phyloP scores from a whole-genome alignment of 1,284 basidiomycete genomes.

The Apiotrichum porosum region DNA sequence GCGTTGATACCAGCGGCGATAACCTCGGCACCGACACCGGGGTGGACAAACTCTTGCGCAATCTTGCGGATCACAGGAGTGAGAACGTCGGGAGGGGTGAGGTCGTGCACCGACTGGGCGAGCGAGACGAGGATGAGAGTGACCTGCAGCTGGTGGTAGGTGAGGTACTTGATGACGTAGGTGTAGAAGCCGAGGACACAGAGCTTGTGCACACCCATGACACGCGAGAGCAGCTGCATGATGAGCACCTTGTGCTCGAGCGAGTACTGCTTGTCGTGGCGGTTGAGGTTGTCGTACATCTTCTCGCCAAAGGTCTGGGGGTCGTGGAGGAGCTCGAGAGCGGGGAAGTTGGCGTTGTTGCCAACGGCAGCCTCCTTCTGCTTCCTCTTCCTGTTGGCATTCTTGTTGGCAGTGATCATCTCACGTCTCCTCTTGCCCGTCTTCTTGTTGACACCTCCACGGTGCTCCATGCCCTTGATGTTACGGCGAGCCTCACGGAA shows the following conservation, averaged over 20 bases:
- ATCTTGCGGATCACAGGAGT: conserved; percentile 87
- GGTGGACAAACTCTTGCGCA: conserved; percentile 94
- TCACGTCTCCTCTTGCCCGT: conserved; percentile 72
- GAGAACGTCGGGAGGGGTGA: conserved; percentile 90
- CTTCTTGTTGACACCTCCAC: conserved; percentile 83
- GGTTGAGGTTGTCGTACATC: conserved; percentile 79
- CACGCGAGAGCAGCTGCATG: conserved; percentile 95
- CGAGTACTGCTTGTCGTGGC: conserved; percentile 85
- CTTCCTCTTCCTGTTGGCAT: conserved; percentile 66
- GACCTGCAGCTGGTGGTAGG: conserved; percentile 87
- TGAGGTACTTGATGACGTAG: conserved; percentile 87
- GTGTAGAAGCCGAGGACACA: conserved; percentile 95
- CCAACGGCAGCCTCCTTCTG: conserved; percentile 50
- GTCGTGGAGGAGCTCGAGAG: conserved; percentile 88
- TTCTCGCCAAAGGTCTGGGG: conserved; percentile 95
- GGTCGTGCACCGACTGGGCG: conserved; percentile 91
- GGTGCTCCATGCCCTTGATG: conserved; percentile 70
- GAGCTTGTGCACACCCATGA: conserved; percentile 89
- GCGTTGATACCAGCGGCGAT: conserved; percentile 94
- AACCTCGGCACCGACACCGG: conserved; percentile 91
- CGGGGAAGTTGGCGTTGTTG: conserved; percentile 75
- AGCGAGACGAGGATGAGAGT: conserved; percentile 92
- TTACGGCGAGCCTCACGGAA: conserved; percentile 55
- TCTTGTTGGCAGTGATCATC: conserved; percentile 53
- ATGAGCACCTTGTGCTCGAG: conserved; percentile 95